phyloP scores from a whole-genome alignment of 2,329 filamentous ascomycete genomes.

The Phyllosticta ampelicida region DNA sequence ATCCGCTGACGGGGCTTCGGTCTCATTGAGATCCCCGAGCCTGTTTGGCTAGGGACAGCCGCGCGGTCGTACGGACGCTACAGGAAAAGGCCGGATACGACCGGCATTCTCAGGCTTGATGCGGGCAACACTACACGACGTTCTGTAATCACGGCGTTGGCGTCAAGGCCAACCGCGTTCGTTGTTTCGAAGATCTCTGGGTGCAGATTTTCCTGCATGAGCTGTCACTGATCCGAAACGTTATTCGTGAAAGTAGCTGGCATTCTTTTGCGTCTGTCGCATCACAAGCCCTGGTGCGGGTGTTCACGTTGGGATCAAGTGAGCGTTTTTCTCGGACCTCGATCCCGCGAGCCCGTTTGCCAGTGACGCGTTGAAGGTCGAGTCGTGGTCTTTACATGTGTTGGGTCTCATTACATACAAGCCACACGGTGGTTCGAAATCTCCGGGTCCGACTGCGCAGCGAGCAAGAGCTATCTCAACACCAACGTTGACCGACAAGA shows the following conservation, averaged over 20 bases:
- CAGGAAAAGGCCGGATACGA: neutral
- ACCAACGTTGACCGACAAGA: too few species aligned
- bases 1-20: neutral
- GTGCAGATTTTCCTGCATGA: neutral
- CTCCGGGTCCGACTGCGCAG: too few species aligned
- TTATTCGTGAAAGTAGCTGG: neutral
- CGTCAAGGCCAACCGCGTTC: neutral
- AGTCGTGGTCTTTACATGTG: too few species aligned
- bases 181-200: neutral
- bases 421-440: too few species aligned
- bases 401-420: too few species aligned
- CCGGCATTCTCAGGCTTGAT: neutral
- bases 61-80: neutral
- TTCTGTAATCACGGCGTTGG: neutral
- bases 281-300: too few species aligned
- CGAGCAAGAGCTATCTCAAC: too few species aligned
- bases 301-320: too few species aligned
- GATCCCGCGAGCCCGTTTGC: too few species aligned
- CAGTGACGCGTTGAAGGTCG: too few species aligned
- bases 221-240: neutral
- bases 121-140: neutral
- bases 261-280: neutral
- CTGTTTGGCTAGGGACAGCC: neutral
- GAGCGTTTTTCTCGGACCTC: neutral
- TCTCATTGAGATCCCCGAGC: neutral